Evolutionary conservation across 2,329 filamentous ascomycete genomes (phyloP).

Genomic region (Diaporthe sp.): DNA sequence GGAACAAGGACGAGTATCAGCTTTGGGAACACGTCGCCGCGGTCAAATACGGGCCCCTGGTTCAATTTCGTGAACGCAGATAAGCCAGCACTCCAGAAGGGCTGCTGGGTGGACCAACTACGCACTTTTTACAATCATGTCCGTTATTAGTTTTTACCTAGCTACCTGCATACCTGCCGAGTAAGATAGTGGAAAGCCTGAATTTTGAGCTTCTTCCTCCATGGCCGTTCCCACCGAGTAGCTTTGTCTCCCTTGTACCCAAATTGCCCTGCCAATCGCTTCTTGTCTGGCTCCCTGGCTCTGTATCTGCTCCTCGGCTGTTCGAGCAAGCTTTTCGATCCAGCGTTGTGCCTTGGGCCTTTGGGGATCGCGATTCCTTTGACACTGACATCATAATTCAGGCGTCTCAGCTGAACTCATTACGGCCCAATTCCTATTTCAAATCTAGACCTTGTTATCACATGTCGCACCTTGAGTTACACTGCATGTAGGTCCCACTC

Average conservation of each 20-base stretch:
- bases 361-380: not conserved
- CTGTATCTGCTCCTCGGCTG: not conserved
- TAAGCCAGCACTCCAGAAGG: not conserved
- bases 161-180: not conserved
- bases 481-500: not conserved
- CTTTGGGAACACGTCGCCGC: conserved; percentile 23
- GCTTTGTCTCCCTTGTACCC: not conserved
- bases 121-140: not conserved
- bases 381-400: not conserved
- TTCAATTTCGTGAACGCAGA: not conserved
- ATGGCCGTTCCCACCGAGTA: not conserved
- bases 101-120: not conserved
- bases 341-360: not conserved
- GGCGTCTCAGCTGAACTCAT: not conserved
- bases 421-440: not conserved
- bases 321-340: not conserved
- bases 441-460: not conserved
- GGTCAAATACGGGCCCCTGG: not conserved
- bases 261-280: not conserved
- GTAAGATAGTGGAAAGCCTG: not conserved
- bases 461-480: not conserved
- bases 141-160: too few species aligned
- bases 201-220: not conserved
- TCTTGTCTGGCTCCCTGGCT: not conserved
- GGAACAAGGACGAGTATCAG: conserved; percentile 9